phyloP scores from a whole-genome alignment of 2,329 filamentous ascomycete species.

The Colletotrichum sp. region DNA sequence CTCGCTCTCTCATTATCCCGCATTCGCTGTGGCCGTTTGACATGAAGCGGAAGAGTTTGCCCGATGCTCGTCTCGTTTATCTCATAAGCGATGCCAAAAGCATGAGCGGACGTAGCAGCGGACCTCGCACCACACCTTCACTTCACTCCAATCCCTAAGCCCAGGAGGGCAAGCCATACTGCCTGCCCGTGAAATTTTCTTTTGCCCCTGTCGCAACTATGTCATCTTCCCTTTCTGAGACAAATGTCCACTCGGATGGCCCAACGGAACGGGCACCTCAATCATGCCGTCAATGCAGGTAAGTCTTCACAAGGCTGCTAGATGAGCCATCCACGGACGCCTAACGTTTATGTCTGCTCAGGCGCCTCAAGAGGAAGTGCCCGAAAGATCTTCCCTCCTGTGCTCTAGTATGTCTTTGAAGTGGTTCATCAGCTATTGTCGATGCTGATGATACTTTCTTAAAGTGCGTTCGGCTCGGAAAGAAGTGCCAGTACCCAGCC shows the following conservation, averaged over 20 bases:
- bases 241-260: neutral
- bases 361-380: slow-evolving; percentile 18
- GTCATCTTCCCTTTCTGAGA: neutral
- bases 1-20: neutral
- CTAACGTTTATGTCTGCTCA: neutral
- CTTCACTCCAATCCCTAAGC: neutral
- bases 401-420: slow-evolving; percentile 19
- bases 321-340: neutral
- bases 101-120: neutral
- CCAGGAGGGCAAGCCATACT: neutral
- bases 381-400: slow-evolving; percentile 23
- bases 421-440: neutral
- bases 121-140: neutral
- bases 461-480: slow-evolving; percentile 27
- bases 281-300: neutral
- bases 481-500: slow-evolving; percentile 26
- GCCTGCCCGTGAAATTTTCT: fast-evolving
- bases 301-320: neutral
- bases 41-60: neutral
- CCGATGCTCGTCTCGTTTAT: neutral
- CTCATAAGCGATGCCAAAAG: neutral
- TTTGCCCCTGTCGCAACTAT: neutral
- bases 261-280: neutral
- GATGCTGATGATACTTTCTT: neutral
- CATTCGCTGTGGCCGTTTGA: neutral